Evolutionary conservation across 306 rosid species (phyloP), one percentile per base, ranked within the genome.

Genomic region (Rosa chinensis): DNA sequence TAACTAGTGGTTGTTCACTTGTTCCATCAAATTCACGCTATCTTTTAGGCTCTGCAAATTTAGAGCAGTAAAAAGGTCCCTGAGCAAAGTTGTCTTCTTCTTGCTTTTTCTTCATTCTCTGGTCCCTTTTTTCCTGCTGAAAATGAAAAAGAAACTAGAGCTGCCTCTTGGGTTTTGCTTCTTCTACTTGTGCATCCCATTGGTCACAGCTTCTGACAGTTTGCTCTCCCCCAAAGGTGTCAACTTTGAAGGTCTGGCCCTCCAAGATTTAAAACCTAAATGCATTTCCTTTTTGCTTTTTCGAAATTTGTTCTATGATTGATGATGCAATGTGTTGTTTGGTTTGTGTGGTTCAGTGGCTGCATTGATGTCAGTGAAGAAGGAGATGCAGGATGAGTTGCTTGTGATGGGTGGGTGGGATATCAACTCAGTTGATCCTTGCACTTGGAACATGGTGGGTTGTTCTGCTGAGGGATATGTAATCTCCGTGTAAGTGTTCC

Each of bases 211-310:
- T 62, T 82, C 89, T 47, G 90, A 88, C 75, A 90, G 86, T 66
- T 92, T 87, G 76, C 94, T 93, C 74, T 96, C 99, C 73, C 99
- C 98, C 42, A 96, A 96, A 89, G 99, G 99, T 66, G 97, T 93
- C 73, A 91, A 93, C 90, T 91, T 74, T 82, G 99, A 93, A 89
- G 99, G 99, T 96, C 58, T 83, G 76, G 43, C 62, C 71, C 78
- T 79, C 73, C 77, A 39, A 74, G 55, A 56, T 43, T 62, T 28
- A 61, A 70, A 79, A 25, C 55, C 63, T 17, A 5, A 17, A 25
- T 53, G 56, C 80, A 21, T 49, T 40, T 81, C 62, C 49, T 25
- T 72, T 75, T 43, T 35, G 39, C 21, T 10, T 5, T 53, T n/a
- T n/a, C 13, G 32, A 16, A 12, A 11, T 53, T 3, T 43, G 44